phyloP scores from a whole-genome alignment of 2,329 filamentous ascomycete species.

The Aspergillus piperis region DNA sequence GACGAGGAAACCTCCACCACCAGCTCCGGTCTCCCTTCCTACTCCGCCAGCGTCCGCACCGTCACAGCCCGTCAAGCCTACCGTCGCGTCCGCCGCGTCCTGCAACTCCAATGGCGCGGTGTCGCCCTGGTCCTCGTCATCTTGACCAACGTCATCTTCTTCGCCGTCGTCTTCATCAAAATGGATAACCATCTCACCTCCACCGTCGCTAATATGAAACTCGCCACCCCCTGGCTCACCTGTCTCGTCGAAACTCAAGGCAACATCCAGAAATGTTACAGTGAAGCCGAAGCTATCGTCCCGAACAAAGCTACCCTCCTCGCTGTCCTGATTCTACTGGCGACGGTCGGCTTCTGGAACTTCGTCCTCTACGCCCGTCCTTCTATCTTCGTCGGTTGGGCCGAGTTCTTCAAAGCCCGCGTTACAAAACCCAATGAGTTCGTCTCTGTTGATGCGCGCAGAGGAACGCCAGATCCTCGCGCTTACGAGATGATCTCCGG shows the following conservation, averaged over 20 bases:
- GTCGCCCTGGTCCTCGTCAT: conserved; percentile 89
- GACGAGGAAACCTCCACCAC: conserved; percentile 70
- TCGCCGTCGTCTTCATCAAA: conserved; percentile 86
- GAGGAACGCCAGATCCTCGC: conserved; percentile 60
- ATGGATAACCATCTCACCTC: conserved; percentile 70
- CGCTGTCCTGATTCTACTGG: conserved; percentile 79
- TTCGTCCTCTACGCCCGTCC: conserved; percentile 77
- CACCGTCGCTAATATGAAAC: conserved; percentile 56
- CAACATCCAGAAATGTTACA: conserved; percentile 67
- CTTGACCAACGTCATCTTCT: conserved; percentile 88
- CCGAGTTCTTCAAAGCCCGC: conserved; percentile 59
- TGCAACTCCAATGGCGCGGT: conserved; percentile 91
- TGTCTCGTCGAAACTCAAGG: conserved; percentile 65
- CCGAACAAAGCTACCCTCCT: conserved; percentile 75
- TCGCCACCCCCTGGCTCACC: conserved; percentile 65
- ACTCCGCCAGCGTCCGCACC: conserved; percentile 73
- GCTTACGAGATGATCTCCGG: conserved; percentile 75
- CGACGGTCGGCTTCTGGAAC: conserved; percentile 83
- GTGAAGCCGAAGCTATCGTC: conserved; percentile 61
- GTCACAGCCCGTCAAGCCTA: conserved; percentile 86
- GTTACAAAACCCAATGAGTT: conserved; percentile 69
- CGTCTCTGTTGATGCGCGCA: conserved; percentile 78
- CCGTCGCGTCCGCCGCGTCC: conserved; percentile 78
- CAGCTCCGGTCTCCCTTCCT: conserved; percentile 71
- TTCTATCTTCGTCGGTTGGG: conserved; percentile 85